Conservation (phyloP, 805 yeast genomes). For the Nakazawaea laoshanensis region DNA sequence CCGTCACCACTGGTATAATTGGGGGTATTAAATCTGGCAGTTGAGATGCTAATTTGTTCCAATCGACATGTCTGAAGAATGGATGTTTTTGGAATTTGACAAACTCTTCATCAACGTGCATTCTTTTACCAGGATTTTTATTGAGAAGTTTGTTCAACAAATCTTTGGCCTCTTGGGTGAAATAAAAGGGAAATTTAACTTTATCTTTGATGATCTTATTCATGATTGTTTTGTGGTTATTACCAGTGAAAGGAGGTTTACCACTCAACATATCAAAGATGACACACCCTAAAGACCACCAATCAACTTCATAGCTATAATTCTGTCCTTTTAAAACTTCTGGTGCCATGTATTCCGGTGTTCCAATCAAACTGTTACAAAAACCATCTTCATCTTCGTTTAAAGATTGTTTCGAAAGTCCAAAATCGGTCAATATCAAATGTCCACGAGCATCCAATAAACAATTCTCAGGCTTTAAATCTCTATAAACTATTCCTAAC, state of each 20-base stretch:
- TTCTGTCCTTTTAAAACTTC: slow-evolving; percentile 73
- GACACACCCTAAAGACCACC: slow-evolving; percentile 90
- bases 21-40: slow-evolving; percentile 54
- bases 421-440: slow-evolving; percentile 79
- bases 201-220: slow-evolving; percentile 68
- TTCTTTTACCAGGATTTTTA: slow-evolving; percentile 61
- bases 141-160: slow-evolving; percentile 55
- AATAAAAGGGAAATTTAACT: slow-evolving; percentile 61
- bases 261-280: slow-evolving; percentile 77
- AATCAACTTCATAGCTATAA: slow-evolving; percentile 75
- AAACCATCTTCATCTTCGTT: slow-evolving; percentile 25
- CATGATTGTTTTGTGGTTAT: slow-evolving; percentile 64
- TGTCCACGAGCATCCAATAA: slow-evolving; percentile 72
- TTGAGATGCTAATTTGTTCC: slow-evolving; percentile 50
- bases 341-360: slow-evolving; percentile 87
- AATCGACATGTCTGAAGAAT: slow-evolving; percentile 69
- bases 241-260: slow-evolving; percentile 83
- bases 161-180: slow-evolving; percentile 76
- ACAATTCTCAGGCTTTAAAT: slow-evolving; percentile 86
- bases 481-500: slow-evolving; percentile 75
- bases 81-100: slow-evolving; percentile 51
- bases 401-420: slow-evolving; percentile 48
- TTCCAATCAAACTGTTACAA: slow-evolving; percentile 59
- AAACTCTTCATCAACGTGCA: slow-evolving; percentile 48
- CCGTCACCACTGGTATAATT: slow-evolving; percentile 71